Evolutionary conservation across 257 asterid species (phyloP).

Genomic region (Solanum arcanum): DNA sequence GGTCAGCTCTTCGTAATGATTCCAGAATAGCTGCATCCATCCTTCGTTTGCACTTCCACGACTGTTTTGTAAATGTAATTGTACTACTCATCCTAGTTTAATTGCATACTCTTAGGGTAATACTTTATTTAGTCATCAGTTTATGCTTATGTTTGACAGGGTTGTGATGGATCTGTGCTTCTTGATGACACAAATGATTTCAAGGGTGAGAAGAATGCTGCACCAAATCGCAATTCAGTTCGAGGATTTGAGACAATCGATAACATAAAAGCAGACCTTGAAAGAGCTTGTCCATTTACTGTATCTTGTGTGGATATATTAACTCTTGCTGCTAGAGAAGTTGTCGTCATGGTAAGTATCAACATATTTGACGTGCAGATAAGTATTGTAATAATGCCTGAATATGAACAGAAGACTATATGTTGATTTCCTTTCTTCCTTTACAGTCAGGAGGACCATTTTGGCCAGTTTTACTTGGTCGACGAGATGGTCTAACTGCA

Average conservation of each 20-base stretch:
- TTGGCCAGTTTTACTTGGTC: constrained; percentile 24
- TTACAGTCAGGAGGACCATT: constrained; percentile 51
- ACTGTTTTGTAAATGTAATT: constrained; percentile 58
- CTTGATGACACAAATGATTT: constrained; percentile 50
- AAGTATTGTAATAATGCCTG: neutral
- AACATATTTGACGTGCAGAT: neutral
- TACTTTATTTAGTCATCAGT: neutral
- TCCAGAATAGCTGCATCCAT: constrained; percentile 64
- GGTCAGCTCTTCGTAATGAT: constrained; percentile 46
- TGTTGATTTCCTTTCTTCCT: neutral
- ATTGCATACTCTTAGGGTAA: neutral
- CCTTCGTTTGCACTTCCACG: constrained; percentile 67
- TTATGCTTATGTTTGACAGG: constrained; percentile 18
- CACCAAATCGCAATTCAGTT: constrained; percentile 50
- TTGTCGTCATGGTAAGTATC: constrained; percentile 34
- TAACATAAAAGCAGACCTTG: constrained; percentile 47
- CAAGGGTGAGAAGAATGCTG: constrained; percentile 64
- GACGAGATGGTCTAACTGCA: constrained; percentile 30
- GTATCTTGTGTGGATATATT: constrained; percentile 40
- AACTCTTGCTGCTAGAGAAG: constrained; percentile 59
- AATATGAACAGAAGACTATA: neutral
- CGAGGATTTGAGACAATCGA: constrained; percentile 65
- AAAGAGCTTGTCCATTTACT: constrained; percentile 41
- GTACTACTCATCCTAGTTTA: neutral
- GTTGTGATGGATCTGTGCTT: constrained; percentile 74